Base-by-base conservation (phyloP, 1,284 basidiomycete genomes). In the Kalmanozyma brasiliensis region DNA sequence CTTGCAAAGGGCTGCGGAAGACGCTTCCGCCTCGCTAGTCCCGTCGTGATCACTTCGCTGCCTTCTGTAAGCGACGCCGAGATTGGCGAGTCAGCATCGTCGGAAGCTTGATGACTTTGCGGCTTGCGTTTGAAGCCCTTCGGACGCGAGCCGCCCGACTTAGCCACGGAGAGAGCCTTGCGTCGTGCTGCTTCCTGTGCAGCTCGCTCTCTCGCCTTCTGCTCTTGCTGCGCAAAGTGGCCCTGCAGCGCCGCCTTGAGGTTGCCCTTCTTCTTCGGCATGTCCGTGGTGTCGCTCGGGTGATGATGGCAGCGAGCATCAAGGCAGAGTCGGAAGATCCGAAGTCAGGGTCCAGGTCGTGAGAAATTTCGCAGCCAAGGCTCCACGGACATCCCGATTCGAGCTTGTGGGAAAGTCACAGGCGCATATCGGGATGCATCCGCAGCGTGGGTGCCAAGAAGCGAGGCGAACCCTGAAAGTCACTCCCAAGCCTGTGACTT, bases 1-100 rank as follows among this genome's bases (percentile, higher is more conserved):
- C 86, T 75, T 4, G 82, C 83, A 83, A 94, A 93, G 0, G 93
- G 93, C n/a, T 91, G 79, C 1, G 79, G 82, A 8, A 58, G 24
- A 5, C 53, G 35, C 32, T 65, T 70, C 22, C 46, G 48, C 22
- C 29, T 47, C 38, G n/a, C n/a, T n/a, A n/a, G 26, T 11, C 26
- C 26, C 6, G 26, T 29, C 26, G 26, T 29, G 7, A 7, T 29
- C 26, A 6, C 11, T 7, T 55, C 44, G 41, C 22, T 43, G 4
- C 3, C 13, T 4, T 24, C 13, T 6, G 10, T 2, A 0, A 9
- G 20, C 2, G 17, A 34, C 8, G 22, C 6, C 5, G 34, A 20
- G 10, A n/a, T 19, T 6, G 23, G 8, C 9, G 16, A 0, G 11
- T 19, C 9, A 19, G 29, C 30, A 16, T 42, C 24, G 9, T 33